These are phyloP conservation scores for Stephania yunnanensis DNA, from an alignment of 164 flowering plant species.

Conservation along the genomic window DNA sequence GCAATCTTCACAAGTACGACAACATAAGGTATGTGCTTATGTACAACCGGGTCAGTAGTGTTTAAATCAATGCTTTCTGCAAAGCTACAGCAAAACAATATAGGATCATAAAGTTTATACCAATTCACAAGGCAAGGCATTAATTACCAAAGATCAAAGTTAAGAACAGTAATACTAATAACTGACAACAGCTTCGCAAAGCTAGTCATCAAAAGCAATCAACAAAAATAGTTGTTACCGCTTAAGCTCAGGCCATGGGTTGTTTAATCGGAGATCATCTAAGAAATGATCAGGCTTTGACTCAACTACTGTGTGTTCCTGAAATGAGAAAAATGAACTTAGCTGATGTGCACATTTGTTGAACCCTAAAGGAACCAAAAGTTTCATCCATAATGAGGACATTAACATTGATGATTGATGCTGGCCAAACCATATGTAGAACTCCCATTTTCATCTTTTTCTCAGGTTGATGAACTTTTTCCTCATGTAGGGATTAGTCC, in stretches of 20 bases:
- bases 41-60: slow-evolving; percentile 74
- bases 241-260: slow-evolving; percentile 95
- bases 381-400: neutral
- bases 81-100: slow-evolving; percentile 41
- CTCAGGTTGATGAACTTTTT: neutral
- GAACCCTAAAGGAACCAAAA: neutral
- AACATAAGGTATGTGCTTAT: slow-evolving; percentile 92
- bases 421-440: neutral
- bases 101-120: slow-evolving; percentile 5
- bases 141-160: neutral
- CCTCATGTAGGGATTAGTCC: neutral
- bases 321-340: slow-evolving; percentile 13
- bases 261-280: slow-evolving; percentile 85
- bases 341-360: neutral
- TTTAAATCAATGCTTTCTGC: slow-evolving; percentile 74
- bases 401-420: neutral
- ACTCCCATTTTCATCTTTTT: neutral
- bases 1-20: slow-evolving; percentile 89
- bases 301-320: slow-evolving; percentile 93
- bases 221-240: slow-evolving; percentile 31
- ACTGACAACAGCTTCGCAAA: neutral
- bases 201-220: neutral
- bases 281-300: slow-evolving; percentile 98
- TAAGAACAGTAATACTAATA: neutral
- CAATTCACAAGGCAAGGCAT: neutral